Conservation (phyloP, 2,329 filamentous ascomycete species). For the Mycosphaerella arachidis region DNA sequence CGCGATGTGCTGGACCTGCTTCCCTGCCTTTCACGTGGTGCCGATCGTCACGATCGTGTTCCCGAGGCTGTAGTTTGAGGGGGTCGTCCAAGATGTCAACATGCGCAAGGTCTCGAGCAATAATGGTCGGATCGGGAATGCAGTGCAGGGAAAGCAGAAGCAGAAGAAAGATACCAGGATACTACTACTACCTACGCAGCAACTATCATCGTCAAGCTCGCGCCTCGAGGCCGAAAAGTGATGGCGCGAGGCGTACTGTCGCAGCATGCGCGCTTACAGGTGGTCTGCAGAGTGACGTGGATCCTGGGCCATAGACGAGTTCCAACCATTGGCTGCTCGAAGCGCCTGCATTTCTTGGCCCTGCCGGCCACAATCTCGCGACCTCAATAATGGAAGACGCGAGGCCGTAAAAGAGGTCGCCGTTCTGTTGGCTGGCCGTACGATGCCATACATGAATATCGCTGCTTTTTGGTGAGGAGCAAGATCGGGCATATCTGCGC, state of each 20-base stretch:
- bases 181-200: background rate
- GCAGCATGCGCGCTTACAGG: background rate
- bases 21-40: slow-evolving; percentile 3
- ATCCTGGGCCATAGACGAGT: background rate
- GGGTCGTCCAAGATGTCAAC: background rate
- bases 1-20: background rate
- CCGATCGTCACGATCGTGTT: background rate
- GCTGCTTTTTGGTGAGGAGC: too few species aligned
- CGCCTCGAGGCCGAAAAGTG: background rate
- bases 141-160: background rate
- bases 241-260: background rate
- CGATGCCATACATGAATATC: background rate
- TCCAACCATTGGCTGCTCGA: background rate
- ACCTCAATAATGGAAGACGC: background rate
- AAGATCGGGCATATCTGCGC: too few species aligned
- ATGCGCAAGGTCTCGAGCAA: background rate
- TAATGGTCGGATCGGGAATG: background rate
- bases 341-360: slow-evolving; percentile 3
- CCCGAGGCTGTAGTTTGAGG: background rate
- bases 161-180: background rate
- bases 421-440: background rate
- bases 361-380: background rate
- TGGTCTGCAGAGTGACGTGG: slow-evolving; percentile 3
- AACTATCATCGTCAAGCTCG: background rate
- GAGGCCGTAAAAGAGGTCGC: background rate